These are phyloP conservation scores for Quercus agrifolia DNA, from an alignment of 306 rosid genomes.

Conservation along the genomic window DNA sequence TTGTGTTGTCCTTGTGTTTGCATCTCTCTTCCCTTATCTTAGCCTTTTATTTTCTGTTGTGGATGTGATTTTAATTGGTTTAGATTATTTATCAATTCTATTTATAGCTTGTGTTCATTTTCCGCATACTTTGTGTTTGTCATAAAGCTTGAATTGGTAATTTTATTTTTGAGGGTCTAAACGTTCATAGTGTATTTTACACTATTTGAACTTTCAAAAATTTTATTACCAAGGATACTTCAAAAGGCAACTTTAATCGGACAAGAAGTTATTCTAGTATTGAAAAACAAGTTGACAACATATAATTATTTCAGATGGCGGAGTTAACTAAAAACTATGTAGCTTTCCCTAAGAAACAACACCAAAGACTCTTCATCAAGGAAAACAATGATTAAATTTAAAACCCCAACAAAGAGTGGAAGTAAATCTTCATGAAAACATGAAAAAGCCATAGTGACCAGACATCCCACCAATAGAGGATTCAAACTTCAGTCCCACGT, in stretches of 20 bases:
- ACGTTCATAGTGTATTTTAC: too few species aligned
- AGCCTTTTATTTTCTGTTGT: too few species aligned
- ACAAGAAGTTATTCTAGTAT: not conserved
- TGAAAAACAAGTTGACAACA: not conserved
- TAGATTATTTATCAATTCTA: too few species aligned
- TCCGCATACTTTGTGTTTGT: too few species aligned
- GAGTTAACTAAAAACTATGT: not conserved
- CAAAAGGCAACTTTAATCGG: not conserved
- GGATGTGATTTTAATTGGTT: too few species aligned
- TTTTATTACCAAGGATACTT: not conserved
- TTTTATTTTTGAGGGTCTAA: too few species aligned
- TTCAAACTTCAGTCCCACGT: not conserved
- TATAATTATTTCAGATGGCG: not conserved
- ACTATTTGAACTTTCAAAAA: not conserved
- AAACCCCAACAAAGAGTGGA: not conserved
- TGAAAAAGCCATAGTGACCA: slow-evolving; percentile 13
- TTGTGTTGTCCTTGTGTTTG: too few species aligned
- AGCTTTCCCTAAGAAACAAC: not conserved
- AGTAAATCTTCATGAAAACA: not conserved
- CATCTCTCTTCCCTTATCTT: too few species aligned
- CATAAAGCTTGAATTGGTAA: too few species aligned
- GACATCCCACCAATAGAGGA: not conserved
- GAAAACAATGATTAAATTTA: not conserved
- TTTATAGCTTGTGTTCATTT: too few species aligned
- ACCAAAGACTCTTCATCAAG: not conserved